Evolutionary conservation across 352 stramenopile genomes (phyloP).

Genomic region (Globisporangium viniferum): DNA sequence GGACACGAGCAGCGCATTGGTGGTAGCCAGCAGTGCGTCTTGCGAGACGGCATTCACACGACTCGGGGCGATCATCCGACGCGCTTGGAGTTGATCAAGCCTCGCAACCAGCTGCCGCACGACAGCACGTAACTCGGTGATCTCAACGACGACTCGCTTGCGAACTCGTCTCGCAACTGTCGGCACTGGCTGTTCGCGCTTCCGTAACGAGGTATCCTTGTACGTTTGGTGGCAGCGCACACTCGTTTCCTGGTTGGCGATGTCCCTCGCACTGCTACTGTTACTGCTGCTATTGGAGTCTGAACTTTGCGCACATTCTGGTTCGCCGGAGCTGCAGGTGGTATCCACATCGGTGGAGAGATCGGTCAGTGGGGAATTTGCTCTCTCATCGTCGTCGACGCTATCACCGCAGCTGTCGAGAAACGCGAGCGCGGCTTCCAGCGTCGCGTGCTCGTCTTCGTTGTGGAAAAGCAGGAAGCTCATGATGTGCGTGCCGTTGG

Average conservation of each 20-base stretch:
- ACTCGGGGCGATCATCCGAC: not conserved
- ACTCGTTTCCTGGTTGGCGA: not conserved
- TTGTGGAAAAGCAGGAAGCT: not conserved
- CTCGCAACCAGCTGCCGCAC: not conserved
- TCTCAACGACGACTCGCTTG: not conserved
- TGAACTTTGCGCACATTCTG: not conserved
- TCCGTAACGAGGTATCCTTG: not conserved
- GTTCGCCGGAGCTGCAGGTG: not conserved
- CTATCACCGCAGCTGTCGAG: slow-evolving; percentile 14
- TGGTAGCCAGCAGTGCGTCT: not conserved
- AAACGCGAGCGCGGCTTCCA: slow-evolving; percentile 22
- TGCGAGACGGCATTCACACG: not conserved
- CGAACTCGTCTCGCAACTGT: not conserved
- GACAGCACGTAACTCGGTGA: not conserved
- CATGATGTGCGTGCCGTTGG: slow-evolving; percentile 2
- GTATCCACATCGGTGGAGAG: not conserved
- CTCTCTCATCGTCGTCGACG: not conserved
- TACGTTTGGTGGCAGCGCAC: not conserved
- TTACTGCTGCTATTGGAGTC: not conserved
- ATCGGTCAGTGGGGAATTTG: not conserved
- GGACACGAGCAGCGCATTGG: no score
- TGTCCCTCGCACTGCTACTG: not conserved
- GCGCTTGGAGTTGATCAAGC: not conserved
- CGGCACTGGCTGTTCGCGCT: not conserved
- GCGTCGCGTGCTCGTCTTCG: slow-evolving; percentile 19